These are phyloP conservation scores for Lactifluus hygrophoroides DNA, from an alignment of 768 basidiomycete species.

Conservation along the genomic window DNA sequence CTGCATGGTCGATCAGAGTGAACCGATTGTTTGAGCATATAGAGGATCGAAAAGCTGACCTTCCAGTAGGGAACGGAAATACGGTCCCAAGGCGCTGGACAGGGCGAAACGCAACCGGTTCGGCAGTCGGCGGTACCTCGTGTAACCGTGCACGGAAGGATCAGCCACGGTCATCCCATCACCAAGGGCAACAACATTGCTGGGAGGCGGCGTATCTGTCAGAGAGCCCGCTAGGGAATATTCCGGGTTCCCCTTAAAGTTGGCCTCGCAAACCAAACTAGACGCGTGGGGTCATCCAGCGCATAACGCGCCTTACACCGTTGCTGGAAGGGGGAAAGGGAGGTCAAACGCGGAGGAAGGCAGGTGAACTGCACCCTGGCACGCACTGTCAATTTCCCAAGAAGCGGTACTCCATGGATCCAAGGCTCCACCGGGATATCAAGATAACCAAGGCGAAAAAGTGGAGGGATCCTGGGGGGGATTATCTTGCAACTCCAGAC, in stretches of 20 bases:
- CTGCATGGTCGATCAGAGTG: not conserved
- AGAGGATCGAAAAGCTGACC: not conserved
- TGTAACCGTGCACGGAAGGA: slow-evolving; percentile 1
- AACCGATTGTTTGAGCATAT: not conserved
- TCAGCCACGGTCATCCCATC: slow-evolving; percentile 5
- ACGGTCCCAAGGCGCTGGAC: not conserved
- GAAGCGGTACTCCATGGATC: not conserved
- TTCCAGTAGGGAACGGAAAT: not conserved
- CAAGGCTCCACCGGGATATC: not conserved
- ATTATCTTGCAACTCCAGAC: not conserved
- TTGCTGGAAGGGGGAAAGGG: not conserved
- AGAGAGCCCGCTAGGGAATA: not conserved
- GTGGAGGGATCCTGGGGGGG: not conserved
- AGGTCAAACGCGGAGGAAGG: not conserved
- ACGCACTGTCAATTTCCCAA: not conserved
- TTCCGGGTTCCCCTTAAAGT: slow-evolving; percentile 3
- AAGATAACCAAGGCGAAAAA: not conserved
- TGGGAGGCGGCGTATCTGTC: slow-evolving; percentile 6
- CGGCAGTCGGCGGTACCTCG: slow-evolving; percentile 7
- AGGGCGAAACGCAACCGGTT: not conserved
- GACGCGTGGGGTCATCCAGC: not conserved
- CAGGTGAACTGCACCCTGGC: not conserved
- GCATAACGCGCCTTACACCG: not conserved
- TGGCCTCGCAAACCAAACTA: not conserved
- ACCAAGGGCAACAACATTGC: slow-evolving; percentile 10